These are phyloP conservation scores for Actinomortierella wolfii DNA, from an alignment of 371 early-diverging fungal species.

Conservation along the genomic window DNA sequence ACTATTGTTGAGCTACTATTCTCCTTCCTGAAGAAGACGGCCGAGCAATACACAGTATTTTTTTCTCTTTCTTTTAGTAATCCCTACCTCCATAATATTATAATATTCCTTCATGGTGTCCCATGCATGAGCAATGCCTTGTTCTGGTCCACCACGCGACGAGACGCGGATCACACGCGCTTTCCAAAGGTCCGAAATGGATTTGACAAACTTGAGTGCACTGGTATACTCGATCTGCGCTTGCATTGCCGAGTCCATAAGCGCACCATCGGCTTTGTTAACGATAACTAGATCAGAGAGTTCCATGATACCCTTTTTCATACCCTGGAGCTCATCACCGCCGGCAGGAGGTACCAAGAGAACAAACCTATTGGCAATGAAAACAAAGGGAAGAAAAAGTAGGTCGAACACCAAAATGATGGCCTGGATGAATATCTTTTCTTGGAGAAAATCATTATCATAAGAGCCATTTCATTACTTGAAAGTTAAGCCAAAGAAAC, in stretches of 20 bases:
- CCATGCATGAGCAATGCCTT: constrained; percentile 72
- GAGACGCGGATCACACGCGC: constrained; percentile 63
- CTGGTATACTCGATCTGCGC: constrained; percentile 70
- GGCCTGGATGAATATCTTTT: neutral
- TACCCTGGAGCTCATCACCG: constrained; percentile 52
- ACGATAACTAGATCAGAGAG: constrained; percentile 77
- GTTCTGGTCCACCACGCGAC: constrained; percentile 52
- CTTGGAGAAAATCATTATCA: neutral
- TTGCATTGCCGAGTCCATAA: constrained; percentile 62
- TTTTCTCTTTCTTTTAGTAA: neutral
- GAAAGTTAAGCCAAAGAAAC: neutral
- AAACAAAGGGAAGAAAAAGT: neutral
- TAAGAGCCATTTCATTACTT: neutral
- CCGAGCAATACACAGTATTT: neutral
- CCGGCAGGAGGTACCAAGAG: constrained; percentile 37
- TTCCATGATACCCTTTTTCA: constrained; percentile 87
- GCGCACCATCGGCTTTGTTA: constrained; percentile 78
- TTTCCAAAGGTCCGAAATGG: constrained; percentile 44
- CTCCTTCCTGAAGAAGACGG: neutral
- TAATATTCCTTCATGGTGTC: constrained; percentile 63
- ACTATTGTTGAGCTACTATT: neutral
- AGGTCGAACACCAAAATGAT: neutral
- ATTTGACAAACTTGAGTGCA: constrained; percentile 63
- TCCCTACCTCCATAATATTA: constrained; percentile 47
- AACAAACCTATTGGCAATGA: constrained; percentile 16